These are phyloP conservation scores for Amborella trichopoda DNA, from an alignment of 164 flowering plant genomes.

Conservation along the genomic window DNA sequence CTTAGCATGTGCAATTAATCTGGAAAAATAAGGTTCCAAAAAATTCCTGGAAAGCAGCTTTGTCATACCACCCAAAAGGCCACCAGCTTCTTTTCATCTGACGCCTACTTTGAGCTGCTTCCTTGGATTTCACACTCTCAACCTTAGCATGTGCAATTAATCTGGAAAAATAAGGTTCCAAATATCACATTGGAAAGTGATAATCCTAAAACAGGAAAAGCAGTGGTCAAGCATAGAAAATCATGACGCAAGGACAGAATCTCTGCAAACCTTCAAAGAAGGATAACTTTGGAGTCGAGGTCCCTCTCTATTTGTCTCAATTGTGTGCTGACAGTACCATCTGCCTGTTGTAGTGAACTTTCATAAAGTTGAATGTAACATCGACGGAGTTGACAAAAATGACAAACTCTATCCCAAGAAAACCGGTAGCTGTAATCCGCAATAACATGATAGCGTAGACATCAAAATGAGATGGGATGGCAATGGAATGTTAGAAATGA, in stretches of 20 bases:
- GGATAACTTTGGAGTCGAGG: conserved; percentile 89
- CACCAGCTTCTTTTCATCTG: conserved; percentile 68
- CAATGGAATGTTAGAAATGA: too few relatives aligned
- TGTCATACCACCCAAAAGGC: conserved; percentile 68
- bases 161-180: conserved; percentile 50
- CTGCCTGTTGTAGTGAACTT: conserved; percentile 47
- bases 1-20: conserved; percentile 98
- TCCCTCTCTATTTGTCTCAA: conserved; percentile 77
- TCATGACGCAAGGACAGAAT: too few relatives aligned
- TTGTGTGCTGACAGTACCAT: conserved; percentile 30
- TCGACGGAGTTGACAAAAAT: conserved; percentile 77
- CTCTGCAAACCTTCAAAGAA: conserved; percentile 75
- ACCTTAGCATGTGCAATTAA: conserved; percentile 98
- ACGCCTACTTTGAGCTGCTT: conserved; percentile 66
- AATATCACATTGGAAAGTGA: too few relatives aligned
- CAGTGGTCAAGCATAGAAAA: too few relatives aligned
- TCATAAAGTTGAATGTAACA: conserved; percentile 86
- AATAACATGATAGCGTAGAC: too few relatives aligned
- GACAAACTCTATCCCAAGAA: conserved; percentile 78
- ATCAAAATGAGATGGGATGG: too few relatives aligned
- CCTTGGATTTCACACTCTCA: conserved; percentile 79
- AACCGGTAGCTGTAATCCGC: conserved; percentile 87
- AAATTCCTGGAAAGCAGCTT: too few relatives aligned
- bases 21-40: too few relatives aligned
- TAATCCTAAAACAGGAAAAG: too few relatives aligned